Conservation (phyloP, 805 yeast genomes). For the Maudiozyma bulderi region DNA sequence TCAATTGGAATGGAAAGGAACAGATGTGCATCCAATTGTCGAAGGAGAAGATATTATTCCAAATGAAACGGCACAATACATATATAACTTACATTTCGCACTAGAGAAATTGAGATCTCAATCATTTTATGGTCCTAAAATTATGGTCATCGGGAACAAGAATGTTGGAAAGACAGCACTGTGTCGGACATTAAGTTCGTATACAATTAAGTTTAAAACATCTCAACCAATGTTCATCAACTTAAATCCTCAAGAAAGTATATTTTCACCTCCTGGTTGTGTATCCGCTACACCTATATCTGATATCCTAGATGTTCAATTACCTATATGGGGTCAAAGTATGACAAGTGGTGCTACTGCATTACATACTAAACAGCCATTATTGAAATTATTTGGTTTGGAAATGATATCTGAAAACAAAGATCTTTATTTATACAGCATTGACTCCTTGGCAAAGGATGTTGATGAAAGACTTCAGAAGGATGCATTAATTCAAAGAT, state of each 20-base stretch:
- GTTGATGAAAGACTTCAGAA: slow-evolving; percentile 26
- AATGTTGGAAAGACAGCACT: slow-evolving; percentile 75
- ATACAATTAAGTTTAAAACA: slow-evolving; percentile 61
- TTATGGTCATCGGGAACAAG: slow-evolving; percentile 62
- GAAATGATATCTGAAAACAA: slow-evolving; percentile 47
- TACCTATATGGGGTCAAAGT: slow-evolving; percentile 65
- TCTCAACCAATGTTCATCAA: slow-evolving; percentile 66
- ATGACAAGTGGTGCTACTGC: slow-evolving; percentile 65
- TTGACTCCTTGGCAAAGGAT: slow-evolving; percentile 42
- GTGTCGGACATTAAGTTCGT: slow-evolving; percentile 57
- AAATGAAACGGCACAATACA: slow-evolving; percentile 62
- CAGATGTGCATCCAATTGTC: slow-evolving; percentile 18
- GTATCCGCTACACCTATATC: slow-evolving; percentile 75
- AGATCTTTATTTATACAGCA: slow-evolving; percentile 37
- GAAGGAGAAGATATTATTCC: slow-evolving; percentile 37
- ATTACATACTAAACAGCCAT: slow-evolving; percentile 81
- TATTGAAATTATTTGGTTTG: slow-evolving; percentile 73
- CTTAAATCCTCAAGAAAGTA: slow-evolving; percentile 65
- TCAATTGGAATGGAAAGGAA: slow-evolving; percentile 38
- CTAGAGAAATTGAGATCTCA: slow-evolving; percentile 45
- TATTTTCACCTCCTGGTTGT: slow-evolving; percentile 72
- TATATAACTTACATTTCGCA: slow-evolving; percentile 66
- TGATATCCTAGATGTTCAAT: slow-evolving; percentile 68
- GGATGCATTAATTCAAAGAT: slow-evolving; percentile 25
- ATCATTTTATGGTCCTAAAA: slow-evolving; percentile 32